Base-by-base conservation (phyloP, 2,329 filamentous ascomycete genomes). In the Claviceps digitariae region DNA sequence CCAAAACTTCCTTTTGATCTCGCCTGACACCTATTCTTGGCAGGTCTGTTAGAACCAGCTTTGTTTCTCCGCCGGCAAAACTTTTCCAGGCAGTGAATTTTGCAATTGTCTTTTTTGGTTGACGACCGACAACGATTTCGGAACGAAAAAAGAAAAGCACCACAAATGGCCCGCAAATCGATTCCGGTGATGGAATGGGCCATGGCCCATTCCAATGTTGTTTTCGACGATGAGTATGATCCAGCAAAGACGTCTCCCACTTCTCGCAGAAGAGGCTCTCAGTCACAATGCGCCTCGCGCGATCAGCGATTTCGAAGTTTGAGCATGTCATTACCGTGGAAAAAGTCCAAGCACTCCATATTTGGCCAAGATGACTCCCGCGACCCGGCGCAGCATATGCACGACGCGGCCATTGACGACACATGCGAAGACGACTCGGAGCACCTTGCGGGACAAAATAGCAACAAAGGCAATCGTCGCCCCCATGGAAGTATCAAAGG, bases 271-370 rank as follows among this genome's bases (percentile, higher is more conserved):
- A 45, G 46, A 27, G 34, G 44, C 7, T 48, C 50, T 8, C 34
- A 31, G 13, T 21, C 38, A 31, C 43, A 48, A 10, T n/a, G 13
- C 8, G 23, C 59, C 17, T 57, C 63, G 48, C 66, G 65, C 52
- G 64, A 67, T n/a, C 67, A 66, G 55, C 72, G 72, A 23, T 65
- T 69, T 41, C 71, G 75, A 51, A 77, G 74, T 64, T 66, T 74
- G 60, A 79, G 75, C 62, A 65, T 74, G 48, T 76, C 75, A 7
- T 60, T 77, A 15, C 68, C 72, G 7, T 77, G 74, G 73, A 72
- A 72, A 47, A 72, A 70, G 44, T 71, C 72, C 29, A 77, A 74
- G 61, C 72, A 72, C 1, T 62, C 69, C 23, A 56, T 70, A 9
- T 65, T 72, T 51, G 59, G 61, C 45, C 64, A 64, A 43, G 65